Evolutionary conservation across 2,329 filamentous ascomycete genomes (phyloP).

Genomic region (Epichloe glyceriae): DNA sequence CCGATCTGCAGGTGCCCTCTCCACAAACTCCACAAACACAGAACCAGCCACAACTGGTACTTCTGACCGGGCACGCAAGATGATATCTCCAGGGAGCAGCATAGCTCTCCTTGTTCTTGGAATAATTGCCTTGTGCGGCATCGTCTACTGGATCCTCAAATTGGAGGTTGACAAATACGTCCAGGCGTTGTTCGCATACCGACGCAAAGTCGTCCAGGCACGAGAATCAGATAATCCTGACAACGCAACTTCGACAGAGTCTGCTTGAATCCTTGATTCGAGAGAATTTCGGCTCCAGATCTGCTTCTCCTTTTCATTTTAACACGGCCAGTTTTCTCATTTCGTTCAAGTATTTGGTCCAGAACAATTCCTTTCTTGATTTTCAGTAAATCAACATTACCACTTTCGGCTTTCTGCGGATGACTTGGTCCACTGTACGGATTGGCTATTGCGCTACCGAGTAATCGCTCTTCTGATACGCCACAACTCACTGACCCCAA

Average conservation of each 20-base stretch:
- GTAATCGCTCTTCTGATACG: no score
- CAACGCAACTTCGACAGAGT: neutral
- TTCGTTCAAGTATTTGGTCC: neutral
- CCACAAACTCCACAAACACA: neutral
- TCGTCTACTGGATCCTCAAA: slow-evolving; percentile 19
- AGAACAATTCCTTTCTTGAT: neutral
- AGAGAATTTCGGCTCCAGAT: neutral
- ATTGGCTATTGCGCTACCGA: neutral
- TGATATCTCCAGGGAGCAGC: slow-evolving; percentile 7
- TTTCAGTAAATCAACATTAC: neutral
- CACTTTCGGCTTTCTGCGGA: neutral
- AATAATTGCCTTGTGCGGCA: slow-evolving; percentile 16
- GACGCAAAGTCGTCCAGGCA: neutral
- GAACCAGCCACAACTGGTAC: neutral
- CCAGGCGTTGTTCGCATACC: slow-evolving; percentile 13
- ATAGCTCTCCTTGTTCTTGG: slow-evolving; percentile 21
- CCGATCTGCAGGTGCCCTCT: neutral
- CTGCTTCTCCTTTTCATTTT: neutral
- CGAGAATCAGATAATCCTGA: neutral
- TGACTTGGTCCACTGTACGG: neutral
- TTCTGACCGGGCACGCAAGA: neutral
- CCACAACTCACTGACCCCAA: neutral
- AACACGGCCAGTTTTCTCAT: neutral
- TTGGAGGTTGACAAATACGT: slow-evolving; percentile 18
- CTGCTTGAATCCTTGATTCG: neutral